Percentiles rank a stretch among this genome's conserved stretches.
Conservation (phyloP, 306 rosid species). For the Inga oerstediana region DNA sequence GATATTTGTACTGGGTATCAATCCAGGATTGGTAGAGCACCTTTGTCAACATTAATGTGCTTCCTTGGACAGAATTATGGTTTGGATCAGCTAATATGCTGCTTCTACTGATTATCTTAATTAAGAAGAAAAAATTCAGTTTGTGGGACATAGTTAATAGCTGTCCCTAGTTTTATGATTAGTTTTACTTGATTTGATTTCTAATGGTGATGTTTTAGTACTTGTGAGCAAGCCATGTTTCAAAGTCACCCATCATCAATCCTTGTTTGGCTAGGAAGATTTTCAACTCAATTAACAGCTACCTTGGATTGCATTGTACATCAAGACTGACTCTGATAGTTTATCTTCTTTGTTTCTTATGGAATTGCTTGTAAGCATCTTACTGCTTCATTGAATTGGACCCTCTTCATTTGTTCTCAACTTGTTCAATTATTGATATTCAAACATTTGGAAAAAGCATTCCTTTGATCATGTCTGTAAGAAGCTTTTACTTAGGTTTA, state of each 20-base stretch:
- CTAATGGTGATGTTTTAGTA: not conserved
- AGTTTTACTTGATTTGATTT: not conserved
- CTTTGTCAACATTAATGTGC: not conserved
- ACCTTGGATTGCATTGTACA: slow-evolving; percentile 13
- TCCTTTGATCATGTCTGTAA: not conserved
- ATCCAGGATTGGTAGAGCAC: not conserved
- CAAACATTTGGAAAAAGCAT: not conserved
- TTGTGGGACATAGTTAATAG: not conserved
- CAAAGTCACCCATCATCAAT: not conserved
- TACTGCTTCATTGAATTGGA: not conserved
- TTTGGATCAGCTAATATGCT: slow-evolving; percentile 3
- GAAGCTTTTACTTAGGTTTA: not conserved
- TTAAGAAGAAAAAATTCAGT: not conserved
- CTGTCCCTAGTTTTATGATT: not conserved
- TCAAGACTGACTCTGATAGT: not conserved
- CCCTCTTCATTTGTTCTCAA: not conserved
- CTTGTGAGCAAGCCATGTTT: not conserved
- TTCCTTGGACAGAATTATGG: not conserved
- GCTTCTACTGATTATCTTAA: not conserved
- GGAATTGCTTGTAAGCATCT: not conserved
- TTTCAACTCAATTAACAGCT: slow-evolving; percentile 7
- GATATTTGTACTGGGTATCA: not conserved
- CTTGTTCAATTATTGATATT: not conserved
- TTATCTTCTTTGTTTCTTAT: not conserved
- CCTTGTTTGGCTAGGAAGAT: slow-evolving; percentile 21